Evolutionary conservation across 495 filamentous ascomycete species (phyloP), one percentile per base, ranked within the genome.

Genomic region (Podospora fimiseda): DNA sequence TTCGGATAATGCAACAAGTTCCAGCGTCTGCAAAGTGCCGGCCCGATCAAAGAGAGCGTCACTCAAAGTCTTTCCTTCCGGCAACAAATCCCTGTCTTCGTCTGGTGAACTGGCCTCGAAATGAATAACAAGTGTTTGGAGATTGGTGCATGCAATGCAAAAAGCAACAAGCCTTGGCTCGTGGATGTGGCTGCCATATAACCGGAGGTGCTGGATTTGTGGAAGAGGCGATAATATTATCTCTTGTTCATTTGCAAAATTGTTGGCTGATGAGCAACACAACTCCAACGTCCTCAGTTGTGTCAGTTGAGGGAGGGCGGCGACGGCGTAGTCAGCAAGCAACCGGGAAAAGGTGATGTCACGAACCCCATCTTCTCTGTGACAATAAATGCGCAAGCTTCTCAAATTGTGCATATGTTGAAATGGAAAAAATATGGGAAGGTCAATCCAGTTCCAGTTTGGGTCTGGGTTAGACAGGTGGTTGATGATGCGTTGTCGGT

Each of bases 311-410:
- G 56, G 51, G 20, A 66, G 44, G 36, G 19, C 39, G 6, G 51
- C 33, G 18, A 68, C 52, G 39, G 60, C 57, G 37, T 59, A 57
- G 55, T 68, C 63, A 19, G 61, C 52, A 7, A 68, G 40, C 23
- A 66, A 21, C 23, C 58, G 63, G 2, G 64, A 55, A 13, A 63
- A 55, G 9, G 57, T 58, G 19, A 48, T 15, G 4, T 58, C 53
- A 36, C 66, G 63, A n/a, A 49, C 52, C 8, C 48, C 23, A 4
- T 62, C 58, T 41, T 68, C 63, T 16, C 66, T 21, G 43, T 68
- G 59, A 56, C 66, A 68, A 52, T 68, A 68, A 23, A 68, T 61
- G 49, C 66, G 65, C 20, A 68, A 36, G 9, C 59, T 61, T 1
- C 53, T 46, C 5, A 68, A 40, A 37, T 51, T 62, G 33, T 27